A percentile compares a stretch with the other conserved stretches of the same genome.
phyloP scores from a whole-genome alignment of 768 basidiomycete genomes.

The Tricholoma bakamatsutake region DNA sequence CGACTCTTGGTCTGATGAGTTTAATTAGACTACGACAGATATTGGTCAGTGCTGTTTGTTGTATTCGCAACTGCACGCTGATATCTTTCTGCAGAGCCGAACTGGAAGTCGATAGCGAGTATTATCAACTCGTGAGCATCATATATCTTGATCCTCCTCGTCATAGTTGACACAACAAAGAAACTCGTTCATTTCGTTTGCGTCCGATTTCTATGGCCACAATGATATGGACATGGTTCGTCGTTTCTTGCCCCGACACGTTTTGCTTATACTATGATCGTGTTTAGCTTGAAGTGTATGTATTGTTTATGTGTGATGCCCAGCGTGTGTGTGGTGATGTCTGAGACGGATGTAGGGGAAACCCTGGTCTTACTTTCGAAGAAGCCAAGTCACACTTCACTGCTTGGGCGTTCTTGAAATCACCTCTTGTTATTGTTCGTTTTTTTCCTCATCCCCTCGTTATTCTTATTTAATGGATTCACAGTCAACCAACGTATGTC shows the following conservation, averaged over 20 bases:
- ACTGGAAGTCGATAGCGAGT: conserved; percentile 48
- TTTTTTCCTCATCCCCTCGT: not conserved
- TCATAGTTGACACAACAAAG: conserved; percentile 22
- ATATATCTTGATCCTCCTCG: not conserved
- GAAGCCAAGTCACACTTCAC: conserved; percentile 69
- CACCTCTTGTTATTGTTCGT: conserved; percentile 42
- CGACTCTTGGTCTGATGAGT: not conserved
- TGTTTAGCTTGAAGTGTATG: conserved; percentile 48
- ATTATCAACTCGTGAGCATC: conserved; percentile 53
- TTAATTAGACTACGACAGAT: conserved; percentile 43
- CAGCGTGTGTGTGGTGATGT: not conserved
- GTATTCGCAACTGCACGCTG: not conserved
- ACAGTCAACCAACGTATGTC: conserved; percentile 8
- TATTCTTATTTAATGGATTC: not conserved
- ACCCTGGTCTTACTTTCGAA: conserved; percentile 54
- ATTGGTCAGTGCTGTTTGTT: conserved; percentile 23
- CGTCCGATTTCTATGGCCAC: conserved; percentile 58
- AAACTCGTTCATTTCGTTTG: conserved; percentile 61
- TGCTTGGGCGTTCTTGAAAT: conserved; percentile 67
- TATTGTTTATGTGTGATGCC: not conserved
- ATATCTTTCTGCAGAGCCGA: conserved; percentile 13
- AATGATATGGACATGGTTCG: conserved; percentile 66
- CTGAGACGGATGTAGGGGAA: conserved; percentile 38
- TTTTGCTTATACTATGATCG: not conserved
- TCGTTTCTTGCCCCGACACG: not conserved